Percentiles rank a stretch among this genome's conserved stretches.
Conservation (phyloP, 805 yeast genomes). For the Saturnispora besseyi region DNA sequence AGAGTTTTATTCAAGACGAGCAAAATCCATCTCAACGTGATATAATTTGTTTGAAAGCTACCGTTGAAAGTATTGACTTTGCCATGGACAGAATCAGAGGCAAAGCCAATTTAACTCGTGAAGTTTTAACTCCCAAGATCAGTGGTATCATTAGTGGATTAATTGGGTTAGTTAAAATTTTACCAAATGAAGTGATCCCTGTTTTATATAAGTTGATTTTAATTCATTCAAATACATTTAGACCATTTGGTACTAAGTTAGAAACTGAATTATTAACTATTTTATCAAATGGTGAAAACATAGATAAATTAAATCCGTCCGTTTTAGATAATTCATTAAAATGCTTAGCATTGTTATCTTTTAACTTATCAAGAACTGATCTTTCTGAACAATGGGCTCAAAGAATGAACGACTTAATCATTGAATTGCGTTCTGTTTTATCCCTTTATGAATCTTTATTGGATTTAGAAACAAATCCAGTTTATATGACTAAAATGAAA, state of each 20-base stretch:
- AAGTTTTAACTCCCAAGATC: constrained; percentile 70
- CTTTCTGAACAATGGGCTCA: constrained; percentile 38
- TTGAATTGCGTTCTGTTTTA: constrained; percentile 47
- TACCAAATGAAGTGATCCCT: constrained; percentile 31
- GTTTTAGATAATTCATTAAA: constrained; percentile 37
- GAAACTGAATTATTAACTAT: constrained; percentile 36
- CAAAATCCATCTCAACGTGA: constrained; percentile 20
- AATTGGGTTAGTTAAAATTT: constrained; percentile 36
- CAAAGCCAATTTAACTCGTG: constrained; percentile 78
- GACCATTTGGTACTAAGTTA: constrained; percentile 65
- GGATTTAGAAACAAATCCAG: constrained; percentile 48
- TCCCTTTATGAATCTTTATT: constrained; percentile 51
- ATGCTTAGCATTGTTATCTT: constrained; percentile 48
- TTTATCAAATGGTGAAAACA: constrained; percentile 28
- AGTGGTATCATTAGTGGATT: constrained; percentile 49
- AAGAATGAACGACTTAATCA: constrained; percentile 39
- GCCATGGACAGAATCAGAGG: constrained; percentile 51
- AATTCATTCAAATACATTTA: constrained; percentile 67
- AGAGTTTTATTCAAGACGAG: constrained; percentile 29
- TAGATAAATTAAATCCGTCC: constrained; percentile 29
- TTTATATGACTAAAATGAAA: constrained; percentile 33
- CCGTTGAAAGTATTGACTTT: constrained; percentile 33
- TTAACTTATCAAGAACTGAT: constrained; percentile 43
- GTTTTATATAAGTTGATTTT: constrained; percentile 36
- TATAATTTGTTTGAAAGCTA: constrained; percentile 26